Evolutionary conservation across 176 grass and related monocot genomes (phyloP), one percentile per base, ranked within the genome.

Genomic region (Aegilops umbellulata): DNA sequence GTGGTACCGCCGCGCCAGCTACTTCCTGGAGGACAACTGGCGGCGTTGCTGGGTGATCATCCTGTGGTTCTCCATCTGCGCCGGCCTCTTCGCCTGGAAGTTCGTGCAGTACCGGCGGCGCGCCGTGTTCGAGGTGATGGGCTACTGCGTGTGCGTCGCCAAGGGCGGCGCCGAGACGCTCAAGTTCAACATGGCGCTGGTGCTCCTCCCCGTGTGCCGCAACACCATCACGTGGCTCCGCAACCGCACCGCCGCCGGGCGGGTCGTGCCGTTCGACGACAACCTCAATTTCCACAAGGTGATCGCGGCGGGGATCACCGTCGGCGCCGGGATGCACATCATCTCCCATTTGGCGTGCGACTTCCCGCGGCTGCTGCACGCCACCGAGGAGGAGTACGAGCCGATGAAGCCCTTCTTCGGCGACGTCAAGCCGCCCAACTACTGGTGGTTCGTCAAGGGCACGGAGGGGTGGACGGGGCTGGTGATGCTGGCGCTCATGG

Each of bases 241-340:
- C 42, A 96, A 94, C 89, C 87, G 89, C 29, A 78, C 88, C 57
- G 82, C 44, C 9, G 70, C 85, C 1, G 88, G 71, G 1, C 47
- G 86, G 19, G 80, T 71, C 4, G 76, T 97, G 3, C 97, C 97
- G 0, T 97, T 99, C 84, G 97, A 99, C 86, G 97, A 99, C 91
- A 99, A 94, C 87, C 87, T 99, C 84, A 99, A 97, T 60, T 99
- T 99, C 89, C 97, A 99, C 88, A 99, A 97, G 97, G 93, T 99
- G 36, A 90, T 99, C 27, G 97, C 97, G 2, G 82, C 46, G 2
- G 97, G 97, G 3, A 92, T 99, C 42, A 15, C 90, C 25, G 35
- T 93, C 4, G 97, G 94, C 12, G 89, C 93, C 0, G 92, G 76
- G 8, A 78, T 99, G 4, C 97, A 99, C 83, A 71, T 90, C 20